These are phyloP conservation scores for Wolfiporia cocos DNA, from an alignment of 1,284 basidiomycete species.

Conservation along the genomic window DNA sequence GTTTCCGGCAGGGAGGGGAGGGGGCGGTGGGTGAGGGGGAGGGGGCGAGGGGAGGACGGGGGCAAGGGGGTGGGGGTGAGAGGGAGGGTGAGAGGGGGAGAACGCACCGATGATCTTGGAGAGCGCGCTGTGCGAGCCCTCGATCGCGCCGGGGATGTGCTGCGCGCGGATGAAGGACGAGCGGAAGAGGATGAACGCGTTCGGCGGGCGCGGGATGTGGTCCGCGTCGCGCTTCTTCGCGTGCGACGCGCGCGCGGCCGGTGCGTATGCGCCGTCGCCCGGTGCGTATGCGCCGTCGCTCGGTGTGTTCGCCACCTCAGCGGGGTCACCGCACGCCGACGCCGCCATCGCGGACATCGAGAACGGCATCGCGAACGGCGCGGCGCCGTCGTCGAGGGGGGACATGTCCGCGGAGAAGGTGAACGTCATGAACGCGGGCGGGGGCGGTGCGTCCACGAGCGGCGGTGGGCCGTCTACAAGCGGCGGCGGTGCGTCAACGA, in stretches of 20 bases:
- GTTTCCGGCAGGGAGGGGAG: no score
- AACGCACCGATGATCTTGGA: constrained; percentile 37
- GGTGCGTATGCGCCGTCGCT: constrained; percentile 15
- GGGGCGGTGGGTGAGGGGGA: no score
- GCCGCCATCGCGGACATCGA: constrained; percentile 27
- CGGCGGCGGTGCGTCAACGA: constrained; percentile 25
- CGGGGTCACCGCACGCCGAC: constrained; percentile 4
- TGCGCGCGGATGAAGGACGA: constrained; percentile 81
- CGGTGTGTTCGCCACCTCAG: constrained; percentile 17
- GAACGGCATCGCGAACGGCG: constrained; percentile 29
- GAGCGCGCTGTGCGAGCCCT: constrained; percentile 74
- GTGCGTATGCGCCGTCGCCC: constrained; percentile 15
- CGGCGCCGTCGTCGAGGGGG: constrained; percentile 34
- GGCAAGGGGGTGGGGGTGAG: no score
- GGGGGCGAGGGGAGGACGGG: no score
- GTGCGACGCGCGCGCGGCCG: constrained; percentile 30
- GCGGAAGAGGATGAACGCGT: constrained; percentile 93
- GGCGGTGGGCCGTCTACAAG: constrained; percentile 39
- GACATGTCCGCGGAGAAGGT: constrained; percentile 43
- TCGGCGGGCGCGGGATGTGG: constrained; percentile 88
- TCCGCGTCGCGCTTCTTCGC: constrained; percentile 43
- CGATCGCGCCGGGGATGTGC: constrained; percentile 70
- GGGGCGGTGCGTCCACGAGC: constrained; percentile 42
- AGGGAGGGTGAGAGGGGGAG: not conserved
- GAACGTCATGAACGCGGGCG: constrained; percentile 41